Percentiles rank a stretch among this genome's conserved stretches.
phyloP scores from a whole-genome alignment of 371 early-diverging fungal genomes.

The Mortierella polycephala region DNA sequence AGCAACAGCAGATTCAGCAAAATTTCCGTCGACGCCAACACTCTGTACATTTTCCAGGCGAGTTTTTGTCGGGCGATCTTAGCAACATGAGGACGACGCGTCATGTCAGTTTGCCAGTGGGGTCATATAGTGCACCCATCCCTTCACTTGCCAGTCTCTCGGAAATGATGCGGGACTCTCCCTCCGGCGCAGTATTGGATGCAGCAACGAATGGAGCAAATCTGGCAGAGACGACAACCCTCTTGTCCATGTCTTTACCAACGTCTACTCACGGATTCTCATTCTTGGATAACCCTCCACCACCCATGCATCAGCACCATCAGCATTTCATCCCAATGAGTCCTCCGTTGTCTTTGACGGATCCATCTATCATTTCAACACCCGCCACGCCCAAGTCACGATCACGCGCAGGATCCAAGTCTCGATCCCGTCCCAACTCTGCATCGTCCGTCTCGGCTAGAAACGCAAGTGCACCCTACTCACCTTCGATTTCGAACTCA shows the following conservation, averaged over 20 bases:
- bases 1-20: slow-evolving; percentile 41
- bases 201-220: slow-evolving; percentile 5
- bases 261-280: slow-evolving; percentile 33
- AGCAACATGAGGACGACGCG: slow-evolving; percentile 23
- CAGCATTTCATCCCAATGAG: slow-evolving; percentile 40
- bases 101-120: slow-evolving; percentile 39
- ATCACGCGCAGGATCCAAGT: slow-evolving; percentile 49
- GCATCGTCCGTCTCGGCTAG: slow-evolving; percentile 34
- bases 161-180: slow-evolving; percentile 45
- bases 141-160: slow-evolving; percentile 41
- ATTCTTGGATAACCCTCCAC: slow-evolving; percentile 43
- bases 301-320: slow-evolving; percentile 40
- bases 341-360: slow-evolving; percentile 36
- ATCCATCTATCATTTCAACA: slow-evolving; percentile 20
- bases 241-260: slow-evolving; percentile 44
- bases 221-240: slow-evolving; percentile 23
- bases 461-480: slow-evolving; percentile 45
- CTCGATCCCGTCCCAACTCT: slow-evolving; percentile 41
- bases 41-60: slow-evolving; percentile 46
- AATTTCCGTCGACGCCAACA: slow-evolving; percentile 43
- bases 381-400: slow-evolving; percentile 39
- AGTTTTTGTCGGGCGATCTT: slow-evolving; percentile 35
- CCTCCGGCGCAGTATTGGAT: slow-evolving; percentile 22
- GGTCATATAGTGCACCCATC: slow-evolving; percentile 39
- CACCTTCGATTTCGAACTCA: slow-evolving; percentile 32